Base-by-base conservation (phyloP, 768 basidiomycete genomes). In the Termitomyces sp. region DNA sequence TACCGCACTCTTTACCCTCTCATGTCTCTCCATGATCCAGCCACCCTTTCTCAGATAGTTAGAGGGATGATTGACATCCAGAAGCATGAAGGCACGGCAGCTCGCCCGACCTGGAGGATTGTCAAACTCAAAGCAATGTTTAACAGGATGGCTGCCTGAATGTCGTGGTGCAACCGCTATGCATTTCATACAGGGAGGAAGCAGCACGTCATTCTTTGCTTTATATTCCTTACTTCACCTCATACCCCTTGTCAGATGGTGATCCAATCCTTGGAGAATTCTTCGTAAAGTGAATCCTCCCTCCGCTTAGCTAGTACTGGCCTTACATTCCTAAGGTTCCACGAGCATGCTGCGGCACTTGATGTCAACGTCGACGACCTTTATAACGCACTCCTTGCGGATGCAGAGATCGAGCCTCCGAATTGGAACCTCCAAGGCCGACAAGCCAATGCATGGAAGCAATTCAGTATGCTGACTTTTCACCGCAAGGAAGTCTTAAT, bases 11-110 rank as follows among this genome's bases (percentile, higher is more conserved):
- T 87, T 10, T 87, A 78, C 62, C 81, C 85, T 0, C 71, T 86
- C 38, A 81, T 85, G 79, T 82, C 84, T 0, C 73, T 87, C 5
- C 85, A 87, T 49, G 85, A 86, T 59, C 84, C 84, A 0, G 73
- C 71, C 40, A 81, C 76, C 10, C 86, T 85, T 62, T 75, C 85
- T 1, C 72, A 73, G 14, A 84, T 86, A 44, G 83, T 86, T 1
- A 73, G 85, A 2, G 85, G 82, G 0, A 82, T 86, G 82, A 80
- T 87, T 56, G 80, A 87, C 63, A 85, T 87, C 29, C 84, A 86
- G 63, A 77, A 80, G 62, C 75, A 86, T 54, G 84, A 87, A 79
- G 85, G 83, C 80, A 34, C 9, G 56, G 4, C 54, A 35, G 6
- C n/a, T 56, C 37, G n/a, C 25, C 45, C 21, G 40, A 25, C 38